phyloP scores from a whole-genome alignment of 345 rosid genomes.

The Salix koriyanagi region DNA sequence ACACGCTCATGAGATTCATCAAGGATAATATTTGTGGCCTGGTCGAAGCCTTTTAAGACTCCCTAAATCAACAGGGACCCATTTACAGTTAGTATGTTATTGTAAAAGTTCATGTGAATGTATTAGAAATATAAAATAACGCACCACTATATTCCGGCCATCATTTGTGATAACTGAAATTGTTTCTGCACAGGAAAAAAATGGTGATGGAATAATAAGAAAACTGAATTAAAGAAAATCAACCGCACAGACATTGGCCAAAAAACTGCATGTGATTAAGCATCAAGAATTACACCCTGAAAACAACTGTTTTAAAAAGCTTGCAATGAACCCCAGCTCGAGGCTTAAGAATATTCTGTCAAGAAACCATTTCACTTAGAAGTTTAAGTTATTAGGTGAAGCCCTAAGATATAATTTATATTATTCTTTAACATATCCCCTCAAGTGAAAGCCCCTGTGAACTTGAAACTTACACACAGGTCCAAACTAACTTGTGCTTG shows the following conservation, averaged over 20 bases:
- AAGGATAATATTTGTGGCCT: slow-evolving; percentile 81
- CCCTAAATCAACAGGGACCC: slow-evolving; percentile 41
- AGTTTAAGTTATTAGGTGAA: too few species aligned
- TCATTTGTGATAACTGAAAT: slow-evolving; percentile 82
- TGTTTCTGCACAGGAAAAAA: slow-evolving; percentile 41
- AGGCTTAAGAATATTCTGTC: not conserved
- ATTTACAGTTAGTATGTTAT: not conserved
- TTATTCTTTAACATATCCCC: too few species aligned
- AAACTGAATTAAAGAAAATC: not conserved
- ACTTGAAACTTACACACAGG: too few species aligned
- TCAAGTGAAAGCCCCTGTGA: too few species aligned
- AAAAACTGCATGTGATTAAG: not conserved
- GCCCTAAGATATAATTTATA: too few species aligned
- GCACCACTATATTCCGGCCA: slow-evolving; percentile 90
- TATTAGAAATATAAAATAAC: slow-evolving; percentile 1
- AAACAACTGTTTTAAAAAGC: not conserved
- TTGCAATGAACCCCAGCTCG: not conserved
- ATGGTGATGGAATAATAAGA: not conserved
- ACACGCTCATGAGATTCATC: slow-evolving; percentile 94
- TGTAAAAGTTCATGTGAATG: not conserved
- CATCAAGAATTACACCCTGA: not conserved
- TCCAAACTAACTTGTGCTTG: too few species aligned
- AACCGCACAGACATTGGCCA: not conserved
- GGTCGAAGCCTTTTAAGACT: slow-evolving; percentile 77
- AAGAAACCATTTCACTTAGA: too few species aligned